These are phyloP conservation scores for Acephala macrosclerotiorum DNA, from an alignment of 2,329 filamentous ascomycete genomes.

Conservation along the genomic window DNA sequence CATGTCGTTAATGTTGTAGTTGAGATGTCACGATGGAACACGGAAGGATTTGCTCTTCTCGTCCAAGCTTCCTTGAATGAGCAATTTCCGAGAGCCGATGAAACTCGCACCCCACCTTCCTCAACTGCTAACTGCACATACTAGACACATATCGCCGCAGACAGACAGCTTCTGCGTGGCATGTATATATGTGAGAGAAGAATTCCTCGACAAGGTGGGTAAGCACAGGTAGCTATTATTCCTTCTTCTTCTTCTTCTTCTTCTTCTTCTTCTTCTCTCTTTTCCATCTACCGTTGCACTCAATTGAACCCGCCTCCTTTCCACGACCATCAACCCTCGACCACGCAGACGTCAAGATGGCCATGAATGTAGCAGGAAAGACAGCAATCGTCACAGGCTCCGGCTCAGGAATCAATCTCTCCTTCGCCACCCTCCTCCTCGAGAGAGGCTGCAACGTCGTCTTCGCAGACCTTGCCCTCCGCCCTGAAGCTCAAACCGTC, in stretches of 20 bases:
- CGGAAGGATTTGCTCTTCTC: not conserved
- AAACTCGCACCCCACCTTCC: not conserved
- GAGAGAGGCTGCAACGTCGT: conserved; percentile 52
- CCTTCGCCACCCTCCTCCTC: conserved; percentile 53
- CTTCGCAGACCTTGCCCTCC: conserved; percentile 52
- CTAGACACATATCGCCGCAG: conserved; percentile 4
- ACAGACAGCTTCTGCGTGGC: not conserved
- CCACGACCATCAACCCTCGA: not conserved
- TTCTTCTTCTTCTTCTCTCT: not conserved
- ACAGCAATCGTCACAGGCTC: conserved; percentile 62
- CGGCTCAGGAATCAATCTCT: conserved; percentile 59
- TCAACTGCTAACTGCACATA: conserved; percentile 3
- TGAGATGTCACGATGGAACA: not conserved
- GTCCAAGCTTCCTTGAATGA: not conserved
- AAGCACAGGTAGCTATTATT: conserved; percentile 4
- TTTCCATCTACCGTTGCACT: not conserved
- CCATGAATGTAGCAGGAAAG: conserved; percentile 50
- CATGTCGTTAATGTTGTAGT: not conserved
- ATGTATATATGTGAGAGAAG: not conserved
- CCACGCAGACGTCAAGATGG: conserved; percentile 29
- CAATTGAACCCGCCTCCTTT: not conserved
- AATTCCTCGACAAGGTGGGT: not conserved
- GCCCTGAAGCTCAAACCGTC: conserved; percentile 51
- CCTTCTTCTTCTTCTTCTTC: not conserved
- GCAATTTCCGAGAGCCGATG: conserved; percentile 2